Evolutionary conservation across 1,139 yeast species (phyloP), one percentile per base, ranked within the genome.

Genomic region (Pichia sp.): DNA sequence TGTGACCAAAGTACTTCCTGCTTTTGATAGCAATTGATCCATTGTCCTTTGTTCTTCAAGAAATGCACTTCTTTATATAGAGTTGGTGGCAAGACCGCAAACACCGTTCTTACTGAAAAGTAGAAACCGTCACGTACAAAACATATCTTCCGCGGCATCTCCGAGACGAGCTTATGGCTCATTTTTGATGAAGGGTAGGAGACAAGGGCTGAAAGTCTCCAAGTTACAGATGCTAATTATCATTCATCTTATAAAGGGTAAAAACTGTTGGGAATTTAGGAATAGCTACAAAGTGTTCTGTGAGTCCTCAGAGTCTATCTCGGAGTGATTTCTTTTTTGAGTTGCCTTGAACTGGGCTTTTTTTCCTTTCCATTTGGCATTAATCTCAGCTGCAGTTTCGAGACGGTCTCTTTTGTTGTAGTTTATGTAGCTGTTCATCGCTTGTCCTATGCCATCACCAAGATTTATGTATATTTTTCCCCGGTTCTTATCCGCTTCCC

Each of bases 1-100:
- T 2, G 90, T 79, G 9, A 87, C 88, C 1, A 89, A 89, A 59
- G 87, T 93, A 52, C 80, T 82, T 31, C 91, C 85, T 3, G 95
- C 95, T 30, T 60, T 63, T 4, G 65, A 58, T 10, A 63, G 31
- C 31, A 63, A 19, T 34, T 62, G 65, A 51, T 63, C 66, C 66
- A 63, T 63, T 13, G 16, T 46, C n/a, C n/a, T n/a, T n/a, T n/a
- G n/a, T n/a, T n/a, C n/a, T n/a, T n/a, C n/a, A n/a, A n/a, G n/a
- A n/a, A n/a, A n/a, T n/a, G n/a, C n/a, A n/a, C n/a, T n/a, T n/a
- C n/a, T n/a, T n/a, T n/a, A n/a, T n/a, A n/a, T n/a, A n/a, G n/a
- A n/a, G n/a, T n/a, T n/a, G n/a, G n/a, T n/a, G n/a, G n/a, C n/a
- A n/a, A n/a, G n/a, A n/a, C n/a, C n/a, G n/a, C n/a, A n/a, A n/a